Evolutionary conservation across 371 early-diverging fungal genomes (phyloP).

Genomic region (Agmasoma carcini): DNA sequence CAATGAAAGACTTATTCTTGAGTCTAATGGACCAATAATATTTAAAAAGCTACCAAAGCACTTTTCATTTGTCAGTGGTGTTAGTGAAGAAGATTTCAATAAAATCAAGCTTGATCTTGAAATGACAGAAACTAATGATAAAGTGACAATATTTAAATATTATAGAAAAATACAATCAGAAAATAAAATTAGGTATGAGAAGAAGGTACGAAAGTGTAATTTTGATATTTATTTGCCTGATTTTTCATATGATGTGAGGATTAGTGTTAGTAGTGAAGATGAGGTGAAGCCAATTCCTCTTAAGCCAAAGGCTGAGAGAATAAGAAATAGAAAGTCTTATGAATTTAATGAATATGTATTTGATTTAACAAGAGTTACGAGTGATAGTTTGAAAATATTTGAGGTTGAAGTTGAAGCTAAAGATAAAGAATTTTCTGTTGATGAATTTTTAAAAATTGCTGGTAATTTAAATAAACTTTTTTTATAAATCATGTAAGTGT

Average conservation of each 20-base stretch:
- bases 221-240: background rate
- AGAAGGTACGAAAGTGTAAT: background rate
- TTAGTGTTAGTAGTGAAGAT: background rate
- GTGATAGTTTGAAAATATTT: background rate
- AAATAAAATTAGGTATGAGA: background rate
- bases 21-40: slow-evolving; percentile 13
- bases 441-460: background rate
- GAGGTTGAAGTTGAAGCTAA: slow-evolving; percentile 6
- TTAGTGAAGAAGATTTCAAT: background rate
- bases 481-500: background rate
- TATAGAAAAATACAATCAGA: background rate
- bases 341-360: background rate
- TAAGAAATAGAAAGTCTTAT: background rate
- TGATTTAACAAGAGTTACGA: background rate
- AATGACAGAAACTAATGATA: background rate
- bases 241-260: background rate
- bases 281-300: background rate
- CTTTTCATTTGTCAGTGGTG: slow-evolving; percentile 12
- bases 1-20: slow-evolving; percentile 12
- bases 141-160: background rate
- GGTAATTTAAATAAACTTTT: background rate
- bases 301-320: background rate
- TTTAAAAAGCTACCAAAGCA: slow-evolving; percentile 4
- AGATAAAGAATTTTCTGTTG: too few species aligned
- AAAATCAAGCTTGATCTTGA: background rate